Evolutionary conservation across 306 rosid genomes (phyloP), one percentile per base, ranked within the genome.

Genomic region (Glycyrrhiza uralensis): DNA sequence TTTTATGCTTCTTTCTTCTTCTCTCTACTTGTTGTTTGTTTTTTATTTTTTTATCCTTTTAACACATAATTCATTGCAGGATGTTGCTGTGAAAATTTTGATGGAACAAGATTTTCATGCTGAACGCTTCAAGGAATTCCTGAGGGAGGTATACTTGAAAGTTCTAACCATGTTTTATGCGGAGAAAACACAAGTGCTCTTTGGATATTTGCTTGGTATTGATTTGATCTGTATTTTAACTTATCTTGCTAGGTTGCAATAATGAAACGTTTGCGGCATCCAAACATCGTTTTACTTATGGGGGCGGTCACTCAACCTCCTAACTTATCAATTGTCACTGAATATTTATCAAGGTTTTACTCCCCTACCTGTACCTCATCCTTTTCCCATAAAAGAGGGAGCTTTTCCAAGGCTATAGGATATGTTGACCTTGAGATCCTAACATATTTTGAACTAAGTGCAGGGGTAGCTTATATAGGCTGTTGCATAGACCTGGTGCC

Each of bases 251-350:
- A 95, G 99, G 97, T 95, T 84, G 83, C 99, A 39, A 95, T 95
- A 81, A 91, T 95, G 99, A 95, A 92, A 78, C 85, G 81, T 30
- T 73, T 95, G 72, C 92, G 96, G 69, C 99, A 95, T 89, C 99
- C 99, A 33, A 95, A 95, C 68, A 95, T 95, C 44, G 99, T 95
- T 77, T 87, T 95, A 71, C 89, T 89, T 64, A 95, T 95, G 99
- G 99, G 99, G 17, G 99, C 99, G 33, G 99, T 95, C 76, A 95
- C 96, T 12, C 87, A 89, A 75, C 99, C 92, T 45, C 99, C 99
- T 30, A 92, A 95, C 83, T 77, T 95, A 73, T 95, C 99, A 67
- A 95, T 95, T 64, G 99, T 95, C 85, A 95, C 97, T 0, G 99
- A 95, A 84, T 95, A 95, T 85, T 81, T 94, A 78, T 87, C 99